Evolutionary conservation across 768 basidiomycete species (phyloP), one percentile per base, ranked within the genome.

Genomic region (Termitomyces eurrhizus): DNA sequence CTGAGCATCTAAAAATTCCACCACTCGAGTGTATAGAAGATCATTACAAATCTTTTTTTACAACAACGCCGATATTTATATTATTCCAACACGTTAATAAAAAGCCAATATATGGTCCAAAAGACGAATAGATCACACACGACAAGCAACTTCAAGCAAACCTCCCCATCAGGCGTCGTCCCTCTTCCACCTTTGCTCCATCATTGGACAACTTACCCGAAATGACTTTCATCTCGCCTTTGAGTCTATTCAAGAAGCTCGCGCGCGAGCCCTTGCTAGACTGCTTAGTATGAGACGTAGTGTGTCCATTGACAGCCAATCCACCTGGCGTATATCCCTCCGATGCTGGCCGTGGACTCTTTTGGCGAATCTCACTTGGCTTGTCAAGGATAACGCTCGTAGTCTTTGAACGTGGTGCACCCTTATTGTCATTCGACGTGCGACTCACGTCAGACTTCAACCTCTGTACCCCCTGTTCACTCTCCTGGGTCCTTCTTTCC

Each of bases 181-280:
- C 77, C 61, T 76, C 71, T 63, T 75, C 74, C 7, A 78, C 66
- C 67, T 74, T 75, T 58, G 64, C 68, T 63, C 73, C 73, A 36
- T 78, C 71, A 33, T 71, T 60, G 2, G 67, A 69, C 49, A 78
- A 41, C 66, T 76, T 78, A 7, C 77, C 77, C 2, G 69, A 68
- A 33, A 78, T 58, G 0, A 77, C 64, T 64, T 77, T 78, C 63
- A 72, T 72, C 66, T 78, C 77, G 7, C 77, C 77, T 64, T 74
- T 76, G 21, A 78, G 48, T 67, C 73, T 77, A 55, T 73, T 64
- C 61, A 77, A 69, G 41, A 77, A 52, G 68, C 74, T 51, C 63
- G 69, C 52, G 57, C 49, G 33, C 12, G 51, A 45, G 21, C 37
- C 14, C 45, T 44, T 48, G 36, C 33, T 56, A 3, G 33, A 54